A percentile compares a stretch with the other conserved stretches of the same genome.
Evolutionary conservation across 208 protist species (phyloP).

Genomic region (Novymonas esmeraldas): DNA sequence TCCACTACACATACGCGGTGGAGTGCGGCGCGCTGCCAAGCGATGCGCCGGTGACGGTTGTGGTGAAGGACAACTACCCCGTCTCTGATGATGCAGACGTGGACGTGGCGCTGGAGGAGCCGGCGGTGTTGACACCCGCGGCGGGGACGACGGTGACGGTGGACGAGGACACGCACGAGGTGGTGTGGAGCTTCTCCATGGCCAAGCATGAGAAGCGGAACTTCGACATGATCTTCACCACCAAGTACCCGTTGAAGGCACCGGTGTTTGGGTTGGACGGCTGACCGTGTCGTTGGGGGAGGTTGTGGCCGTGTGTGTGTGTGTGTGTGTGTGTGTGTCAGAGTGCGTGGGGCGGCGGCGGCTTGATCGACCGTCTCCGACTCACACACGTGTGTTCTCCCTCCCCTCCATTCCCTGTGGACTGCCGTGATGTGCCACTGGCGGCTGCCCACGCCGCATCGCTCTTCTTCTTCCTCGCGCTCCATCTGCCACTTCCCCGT

Average conservation of each 20-base stretch:
- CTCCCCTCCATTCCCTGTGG: no score
- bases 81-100: constrained; percentile 43
- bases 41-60: constrained; percentile 28
- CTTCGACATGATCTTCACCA: constrained; percentile 43
- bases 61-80: constrained; percentile 64
- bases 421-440: no score
- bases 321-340: neutral
- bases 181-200: constrained; percentile 47
- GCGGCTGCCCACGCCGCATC: no score
- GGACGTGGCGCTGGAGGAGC: constrained; percentile 33
- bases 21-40: constrained; percentile 25
- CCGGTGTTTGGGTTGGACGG: constrained; percentile 33
- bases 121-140: constrained; percentile 1
- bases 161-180: constrained; percentile 39
- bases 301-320: neutral
- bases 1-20: constrained; percentile 28
- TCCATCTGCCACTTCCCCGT: neutral
- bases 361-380: no score
- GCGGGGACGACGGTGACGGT: constrained; percentile 30
- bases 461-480: neutral
- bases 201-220: constrained; percentile 26
- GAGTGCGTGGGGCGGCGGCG: no score
- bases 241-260: constrained; percentile 29
- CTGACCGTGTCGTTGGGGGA: no score
- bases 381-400: no score